Evolutionary conservation across 140 eudicot species (phyloP).

Genomic region (Bidens hawaiensis): DNA sequence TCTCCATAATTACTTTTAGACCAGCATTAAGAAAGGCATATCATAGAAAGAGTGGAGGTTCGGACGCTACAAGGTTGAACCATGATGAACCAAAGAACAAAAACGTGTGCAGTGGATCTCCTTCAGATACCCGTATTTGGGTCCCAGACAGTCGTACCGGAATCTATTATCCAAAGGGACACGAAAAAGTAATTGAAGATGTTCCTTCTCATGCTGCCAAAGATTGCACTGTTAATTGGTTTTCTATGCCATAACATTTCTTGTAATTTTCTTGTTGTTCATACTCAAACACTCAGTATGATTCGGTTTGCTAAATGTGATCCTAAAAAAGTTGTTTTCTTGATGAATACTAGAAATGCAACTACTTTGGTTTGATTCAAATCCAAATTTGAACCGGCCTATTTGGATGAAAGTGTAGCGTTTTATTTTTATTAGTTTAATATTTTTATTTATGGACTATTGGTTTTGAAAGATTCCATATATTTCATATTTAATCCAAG

Average conservation of each 20-base stretch:
- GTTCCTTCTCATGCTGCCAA: constrained; percentile 51
- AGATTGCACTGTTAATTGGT: constrained; percentile 54
- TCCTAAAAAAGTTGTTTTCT: neutral
- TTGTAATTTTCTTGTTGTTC: neutral
- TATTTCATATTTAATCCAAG: too few relatives aligned
- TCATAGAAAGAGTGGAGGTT: constrained; percentile 44
- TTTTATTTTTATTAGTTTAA: too few relatives aligned
- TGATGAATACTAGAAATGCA: neutral
- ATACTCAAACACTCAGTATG: neutral
- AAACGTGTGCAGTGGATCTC: constrained; percentile 10
- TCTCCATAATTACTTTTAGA: constrained; percentile 30
- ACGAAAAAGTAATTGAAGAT: constrained; percentile 56
- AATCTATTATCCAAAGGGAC: constrained; percentile 66
- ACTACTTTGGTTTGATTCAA: neutral
- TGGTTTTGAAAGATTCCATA: too few relatives aligned
- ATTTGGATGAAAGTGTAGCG: neutral
- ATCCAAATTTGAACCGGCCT: neutral
- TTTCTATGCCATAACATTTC: constrained; percentile 31
- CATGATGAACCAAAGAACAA: constrained; percentile 48
- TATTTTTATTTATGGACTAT: too few relatives aligned
- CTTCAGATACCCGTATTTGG: constrained; percentile 31
- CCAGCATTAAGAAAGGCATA: constrained; percentile 54
- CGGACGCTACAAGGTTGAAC: constrained; percentile 33
- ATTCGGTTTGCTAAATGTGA: neutral
- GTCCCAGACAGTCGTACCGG: constrained; percentile 68